A percentile compares a stretch with the other conserved stretches of the same genome.
phyloP scores from a whole-genome alignment of 2,329 filamentous ascomycete genomes.

The Alternaria conjuncta region DNA sequence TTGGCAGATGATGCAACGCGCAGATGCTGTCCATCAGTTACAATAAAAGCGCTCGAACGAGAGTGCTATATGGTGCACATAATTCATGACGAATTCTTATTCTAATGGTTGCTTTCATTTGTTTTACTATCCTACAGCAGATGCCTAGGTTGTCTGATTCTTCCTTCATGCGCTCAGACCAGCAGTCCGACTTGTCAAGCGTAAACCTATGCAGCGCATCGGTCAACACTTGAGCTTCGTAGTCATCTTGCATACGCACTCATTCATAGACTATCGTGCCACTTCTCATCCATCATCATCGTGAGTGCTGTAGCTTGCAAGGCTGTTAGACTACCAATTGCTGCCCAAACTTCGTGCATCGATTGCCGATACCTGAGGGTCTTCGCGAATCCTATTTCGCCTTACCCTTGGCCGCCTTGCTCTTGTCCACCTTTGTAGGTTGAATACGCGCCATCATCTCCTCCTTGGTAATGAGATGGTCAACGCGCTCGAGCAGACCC shows the following conservation, averaged over 20 bases:
- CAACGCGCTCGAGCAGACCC: constrained; percentile 85
- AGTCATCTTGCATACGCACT: background rate
- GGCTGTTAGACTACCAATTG: background rate
- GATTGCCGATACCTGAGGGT: constrained; percentile 18
- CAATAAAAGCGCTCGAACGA: background rate
- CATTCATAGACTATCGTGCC: background rate
- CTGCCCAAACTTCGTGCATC: constrained; percentile 8
- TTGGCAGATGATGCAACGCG: constrained; percentile 3
- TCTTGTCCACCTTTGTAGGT: constrained; percentile 61
- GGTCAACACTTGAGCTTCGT: background rate
- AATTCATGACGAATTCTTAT: background rate
- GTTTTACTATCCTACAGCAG: background rate
- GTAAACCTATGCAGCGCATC: background rate
- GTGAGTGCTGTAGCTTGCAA: background rate
- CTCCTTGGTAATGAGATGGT: constrained; percentile 98
- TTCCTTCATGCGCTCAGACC: background rate
- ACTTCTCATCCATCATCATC: constrained; percentile 3
- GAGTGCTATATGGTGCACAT: background rate
- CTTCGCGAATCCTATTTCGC: constrained; percentile 26
- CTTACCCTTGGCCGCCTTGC: constrained; percentile 47
- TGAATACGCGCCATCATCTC: constrained; percentile 99
- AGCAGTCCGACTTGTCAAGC: background rate
- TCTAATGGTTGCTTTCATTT: background rate
- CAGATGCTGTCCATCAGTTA: background rate
- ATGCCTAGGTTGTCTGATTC: background rate